Evolutionary conservation across 331 rosid genomes (phyloP), one percentile per base, ranked within the genome.

Genomic region (Quercus phellos): DNA sequence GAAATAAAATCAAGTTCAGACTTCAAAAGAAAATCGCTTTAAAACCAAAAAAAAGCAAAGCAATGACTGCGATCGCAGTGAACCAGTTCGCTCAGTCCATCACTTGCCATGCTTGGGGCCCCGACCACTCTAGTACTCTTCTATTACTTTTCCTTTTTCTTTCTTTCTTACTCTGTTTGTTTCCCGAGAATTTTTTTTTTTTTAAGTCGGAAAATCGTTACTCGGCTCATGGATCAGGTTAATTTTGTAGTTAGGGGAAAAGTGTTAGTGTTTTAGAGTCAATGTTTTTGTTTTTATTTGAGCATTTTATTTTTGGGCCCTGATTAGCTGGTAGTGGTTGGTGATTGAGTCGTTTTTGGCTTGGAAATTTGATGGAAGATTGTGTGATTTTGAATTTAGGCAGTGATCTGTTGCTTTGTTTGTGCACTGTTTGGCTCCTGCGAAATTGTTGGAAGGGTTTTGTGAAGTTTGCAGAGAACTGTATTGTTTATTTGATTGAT

Each of bases 51-150:
- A 13, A 14, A 63, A 7, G 18, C 6, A 29, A 4, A 29, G 7
- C 30, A 84, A 90, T 95, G 99, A 84, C 96, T 83, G 94, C 90
- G 16, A 87, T 81, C 60, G 77, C 89, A 32, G 94, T 88, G 81
- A 93, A 95, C 78, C 89, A 82, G 81, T 80, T 95, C 77, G 98
- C 96, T 53, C 87, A 82, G 79, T 86, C 88, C 89, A 89, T 95
- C 88, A 91, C 96, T 69, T 91, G 91, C 86, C 99, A 95, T 68
- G 93, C 90, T 60, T 95, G 98, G 99, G 90, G 99, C 80, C 91
- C 98, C 19, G 98, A 92, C 42, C 84, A 84, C 55, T 91, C 99
- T 6, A 95, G 98, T 92, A 89, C 53, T 46, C 53, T 12, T 46
- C 53, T 46, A 79, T 72, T 38, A 13, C 35, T 53, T 9, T 61